phyloP scores from a whole-genome alignment of 2,329 filamentous ascomycete species.

The Trichoderma arundinaceum region DNA sequence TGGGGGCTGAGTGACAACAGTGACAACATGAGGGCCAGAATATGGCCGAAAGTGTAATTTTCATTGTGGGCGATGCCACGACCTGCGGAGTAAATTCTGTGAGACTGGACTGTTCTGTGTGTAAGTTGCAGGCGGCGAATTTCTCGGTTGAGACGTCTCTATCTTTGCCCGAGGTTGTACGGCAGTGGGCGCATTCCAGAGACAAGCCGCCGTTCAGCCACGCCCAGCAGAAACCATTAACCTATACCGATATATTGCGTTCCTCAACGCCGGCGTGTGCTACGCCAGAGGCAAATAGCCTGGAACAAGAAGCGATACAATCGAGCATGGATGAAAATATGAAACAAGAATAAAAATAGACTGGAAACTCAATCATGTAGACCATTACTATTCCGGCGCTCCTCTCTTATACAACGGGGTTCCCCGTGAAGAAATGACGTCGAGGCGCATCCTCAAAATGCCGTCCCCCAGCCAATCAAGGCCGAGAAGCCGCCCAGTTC shows the following conservation, averaged over 20 bases:
- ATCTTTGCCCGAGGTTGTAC: no score
- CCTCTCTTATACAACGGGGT: neutral
- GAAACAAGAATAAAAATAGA: neutral
- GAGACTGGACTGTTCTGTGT: neutral
- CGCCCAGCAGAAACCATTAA: no score
- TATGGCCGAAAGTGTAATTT: neutral
- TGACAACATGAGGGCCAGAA: neutral
- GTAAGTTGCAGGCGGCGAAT: neutral
- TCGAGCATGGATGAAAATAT: no score
- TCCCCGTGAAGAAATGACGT: slow-evolving; percentile 8
- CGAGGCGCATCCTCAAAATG: neutral
- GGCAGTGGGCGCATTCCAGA: no score
- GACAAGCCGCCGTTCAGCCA: no score
- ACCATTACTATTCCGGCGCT: neutral
- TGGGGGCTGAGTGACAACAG: neutral
- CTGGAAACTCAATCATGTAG: neutral
- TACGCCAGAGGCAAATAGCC: no score
- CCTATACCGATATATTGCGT: no score
- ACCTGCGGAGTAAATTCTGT: neutral
- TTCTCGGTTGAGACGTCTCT: no score
- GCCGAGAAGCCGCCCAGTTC: neutral
- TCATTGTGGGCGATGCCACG: neutral
- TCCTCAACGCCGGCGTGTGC: no score
- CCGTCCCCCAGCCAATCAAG: neutral
- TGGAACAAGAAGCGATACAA: no score